Evolutionary conservation across 2,329 filamentous ascomycete genomes (phyloP).

Genomic region (Botrytis porri): DNA sequence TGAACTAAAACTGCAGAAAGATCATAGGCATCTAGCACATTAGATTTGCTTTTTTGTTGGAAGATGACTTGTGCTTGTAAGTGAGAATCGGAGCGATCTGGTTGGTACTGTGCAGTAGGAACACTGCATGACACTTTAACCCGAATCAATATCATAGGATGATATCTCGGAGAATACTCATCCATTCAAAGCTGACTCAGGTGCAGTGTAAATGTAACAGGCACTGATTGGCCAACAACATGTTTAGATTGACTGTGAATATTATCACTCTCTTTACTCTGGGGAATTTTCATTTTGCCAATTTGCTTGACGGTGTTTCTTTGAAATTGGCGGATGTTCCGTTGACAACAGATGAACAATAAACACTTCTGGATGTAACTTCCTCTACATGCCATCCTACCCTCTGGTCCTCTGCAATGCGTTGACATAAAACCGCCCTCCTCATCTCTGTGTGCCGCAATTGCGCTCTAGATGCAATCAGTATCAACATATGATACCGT

Average conservation of each 20-base stretch:
- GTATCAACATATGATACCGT: constrained; percentile 4
- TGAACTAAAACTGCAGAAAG: neutral
- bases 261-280: neutral
- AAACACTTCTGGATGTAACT: neutral
- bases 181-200: neutral
- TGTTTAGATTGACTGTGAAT: neutral
- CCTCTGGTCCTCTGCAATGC: neutral
- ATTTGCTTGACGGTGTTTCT: neutral
- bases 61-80: neutral
- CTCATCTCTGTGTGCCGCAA: neutral
- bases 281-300: neutral
- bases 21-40: neutral
- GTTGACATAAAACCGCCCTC: neutral
- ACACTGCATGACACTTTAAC: neutral
- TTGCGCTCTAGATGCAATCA: neutral
- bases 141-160: neutral
- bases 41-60: neutral
- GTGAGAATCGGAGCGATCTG: neutral
- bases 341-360: neutral
- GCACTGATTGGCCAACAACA: neutral
- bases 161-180: neutral
- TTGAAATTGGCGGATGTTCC: neutral
- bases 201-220: neutral
- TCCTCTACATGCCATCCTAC: neutral
- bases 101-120: neutral